These are phyloP conservation scores for Sphaerulina musiva DNA, from an alignment of 2,329 filamentous ascomycete genomes.

Conservation along the genomic window DNA sequence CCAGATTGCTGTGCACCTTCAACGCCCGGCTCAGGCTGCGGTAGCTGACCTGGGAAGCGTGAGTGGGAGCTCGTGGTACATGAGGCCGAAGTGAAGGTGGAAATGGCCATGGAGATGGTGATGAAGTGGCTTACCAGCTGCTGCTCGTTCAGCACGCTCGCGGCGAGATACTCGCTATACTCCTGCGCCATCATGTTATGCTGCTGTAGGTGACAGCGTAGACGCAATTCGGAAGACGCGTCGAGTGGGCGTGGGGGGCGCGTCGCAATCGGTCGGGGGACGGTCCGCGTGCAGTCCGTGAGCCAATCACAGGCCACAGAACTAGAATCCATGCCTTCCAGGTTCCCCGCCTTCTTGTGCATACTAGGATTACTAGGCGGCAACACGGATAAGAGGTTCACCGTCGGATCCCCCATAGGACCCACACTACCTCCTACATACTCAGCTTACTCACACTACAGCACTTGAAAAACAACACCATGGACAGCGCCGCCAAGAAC, in stretches of 20 bases:
- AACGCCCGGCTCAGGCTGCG: constrained; percentile 74
- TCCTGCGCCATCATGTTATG: constrained; percentile 41
- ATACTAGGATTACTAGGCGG: too few species aligned
- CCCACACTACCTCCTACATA: neutral
- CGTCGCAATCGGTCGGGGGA: neutral
- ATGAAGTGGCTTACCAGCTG: constrained; percentile 71
- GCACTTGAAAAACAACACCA: neutral
- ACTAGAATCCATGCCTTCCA: neutral
- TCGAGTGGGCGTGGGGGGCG: constrained; percentile 6
- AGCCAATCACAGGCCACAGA: neutral
- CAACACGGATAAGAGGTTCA: too few species aligned
- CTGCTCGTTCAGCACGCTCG: constrained; percentile 68
- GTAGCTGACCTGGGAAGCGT: constrained; percentile 66
- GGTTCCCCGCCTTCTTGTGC: too few species aligned
- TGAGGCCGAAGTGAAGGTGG: neutral
- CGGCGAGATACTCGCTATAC: constrained; percentile 66
- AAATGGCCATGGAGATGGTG: constrained; percentile 8
- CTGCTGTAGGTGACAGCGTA: neutral
- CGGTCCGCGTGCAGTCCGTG: neutral
- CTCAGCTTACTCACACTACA: too few species aligned
- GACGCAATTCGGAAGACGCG: constrained; percentile 3
- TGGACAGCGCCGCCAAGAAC: constrained; percentile 17
- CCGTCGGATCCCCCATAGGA: neutral
- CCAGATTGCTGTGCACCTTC: constrained; percentile 75
- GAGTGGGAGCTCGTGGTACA: neutral